Conservation (phyloP, 306 rosid genomes). For the Cucurbita moschata region DNA sequence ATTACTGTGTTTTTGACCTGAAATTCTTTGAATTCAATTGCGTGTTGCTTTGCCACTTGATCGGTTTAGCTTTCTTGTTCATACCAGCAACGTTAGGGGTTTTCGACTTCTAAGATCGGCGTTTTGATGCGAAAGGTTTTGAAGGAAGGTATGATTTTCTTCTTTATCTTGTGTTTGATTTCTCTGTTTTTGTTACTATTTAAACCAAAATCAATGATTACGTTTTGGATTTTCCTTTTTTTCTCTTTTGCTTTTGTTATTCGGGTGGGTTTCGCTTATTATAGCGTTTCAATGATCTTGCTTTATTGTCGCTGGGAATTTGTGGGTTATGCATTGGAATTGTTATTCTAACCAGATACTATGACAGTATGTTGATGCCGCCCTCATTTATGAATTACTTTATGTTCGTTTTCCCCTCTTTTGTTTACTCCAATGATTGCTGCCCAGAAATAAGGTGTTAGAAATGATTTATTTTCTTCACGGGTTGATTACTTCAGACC, state of each 20-base stretch:
- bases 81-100: background rate
- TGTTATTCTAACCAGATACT: slow-evolving; percentile 8
- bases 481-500: background rate
- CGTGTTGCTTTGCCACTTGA: background rate
- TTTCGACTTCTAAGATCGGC: slow-evolving; percentile 4
- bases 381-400: slow-evolving; percentile 5
- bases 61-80: background rate
- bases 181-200: background rate
- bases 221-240: slow-evolving; percentile 7
- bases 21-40: background rate
- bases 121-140: slow-evolving; percentile 18
- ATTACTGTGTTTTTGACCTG: slow-evolving; percentile 19
- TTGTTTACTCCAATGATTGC: background rate
- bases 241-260: background rate
- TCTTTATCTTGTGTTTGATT: background rate
- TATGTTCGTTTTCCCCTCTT: slow-evolving; percentile 9
- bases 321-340: background rate
- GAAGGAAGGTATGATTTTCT: slow-evolving; percentile 27
- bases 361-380: slow-evolving; percentile 7
- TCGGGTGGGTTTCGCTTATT: slow-evolving; percentile 3
- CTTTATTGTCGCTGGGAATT: slow-evolving; percentile 8
- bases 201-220: slow-evolving; percentile 4
- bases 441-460: background rate
- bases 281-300: slow-evolving; percentile 28
- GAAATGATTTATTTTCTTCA: background rate